Evolutionary conservation across 2,329 filamentous ascomycete genomes (phyloP).

Genomic region (Leptographium radiaticola): DNA sequence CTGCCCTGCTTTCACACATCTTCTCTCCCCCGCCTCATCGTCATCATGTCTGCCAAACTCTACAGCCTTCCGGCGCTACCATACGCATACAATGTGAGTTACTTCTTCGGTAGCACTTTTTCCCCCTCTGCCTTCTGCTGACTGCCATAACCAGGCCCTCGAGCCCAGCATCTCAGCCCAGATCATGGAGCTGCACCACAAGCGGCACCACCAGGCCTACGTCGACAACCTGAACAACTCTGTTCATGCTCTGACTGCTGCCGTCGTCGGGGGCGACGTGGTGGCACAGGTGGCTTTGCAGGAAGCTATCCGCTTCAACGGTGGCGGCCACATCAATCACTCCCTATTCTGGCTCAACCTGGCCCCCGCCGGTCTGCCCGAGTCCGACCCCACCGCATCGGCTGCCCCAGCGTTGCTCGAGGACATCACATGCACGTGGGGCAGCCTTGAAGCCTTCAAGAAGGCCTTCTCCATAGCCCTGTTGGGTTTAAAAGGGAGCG

Average conservation of each 20-base stretch:
- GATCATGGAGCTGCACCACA: conserved; percentile 95
- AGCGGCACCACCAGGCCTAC: conserved; percentile 89
- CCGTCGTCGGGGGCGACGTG: conserved; percentile 39
- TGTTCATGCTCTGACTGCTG: conserved; percentile 54
- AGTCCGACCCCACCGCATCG: conserved; percentile 33
- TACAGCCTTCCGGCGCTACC: conserved; percentile 19
- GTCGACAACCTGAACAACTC: conserved; percentile 80
- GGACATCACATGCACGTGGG: conserved; percentile 54
- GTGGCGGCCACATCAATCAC: conserved; percentile 55
- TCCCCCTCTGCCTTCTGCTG: conserved; percentile 14
- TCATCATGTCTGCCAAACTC: conserved; percentile 7
- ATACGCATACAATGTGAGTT: conserved; percentile 20
- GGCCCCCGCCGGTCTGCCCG: conserved; percentile 41
- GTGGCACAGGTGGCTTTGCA: conserved; percentile 48
- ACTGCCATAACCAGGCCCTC: conserved; percentile 26
- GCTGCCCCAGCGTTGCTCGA: conserved; percentile 28
- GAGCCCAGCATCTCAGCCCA: conserved; percentile 64
- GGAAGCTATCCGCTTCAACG: conserved; percentile 54
- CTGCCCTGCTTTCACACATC: not conserved
- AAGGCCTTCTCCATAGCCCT: conserved; percentile 52
- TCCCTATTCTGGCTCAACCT: conserved; percentile 61
- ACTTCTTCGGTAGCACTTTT: conserved; percentile 20
- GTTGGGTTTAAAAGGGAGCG: conserved; percentile 65
- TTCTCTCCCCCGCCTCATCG: not conserved
- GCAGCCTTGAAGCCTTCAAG: conserved; percentile 52